Evolutionary conservation across 768 basidiomycete species (phyloP).

Genomic region (Saitozyma sp.): DNA sequence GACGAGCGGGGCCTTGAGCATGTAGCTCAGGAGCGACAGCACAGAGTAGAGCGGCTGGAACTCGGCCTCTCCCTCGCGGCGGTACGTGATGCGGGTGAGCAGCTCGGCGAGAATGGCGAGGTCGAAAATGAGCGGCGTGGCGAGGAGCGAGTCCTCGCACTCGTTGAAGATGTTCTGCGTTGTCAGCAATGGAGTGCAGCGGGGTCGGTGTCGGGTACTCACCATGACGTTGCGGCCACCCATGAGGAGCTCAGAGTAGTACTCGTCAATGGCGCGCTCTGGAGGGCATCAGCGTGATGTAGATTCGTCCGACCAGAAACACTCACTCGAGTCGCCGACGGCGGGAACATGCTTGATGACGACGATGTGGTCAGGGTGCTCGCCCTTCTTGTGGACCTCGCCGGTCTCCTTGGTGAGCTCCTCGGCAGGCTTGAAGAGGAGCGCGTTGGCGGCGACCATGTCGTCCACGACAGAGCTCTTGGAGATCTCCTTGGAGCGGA

Average conservation of each 20-base stretch:
- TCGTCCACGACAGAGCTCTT: conserved; percentile 95
- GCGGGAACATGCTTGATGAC: conserved; percentile 97
- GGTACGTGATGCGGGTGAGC: conserved; percentile 88
- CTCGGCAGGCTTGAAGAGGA: conserved; percentile 76
- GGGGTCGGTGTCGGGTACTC: background rate
- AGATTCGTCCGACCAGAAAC: background rate
- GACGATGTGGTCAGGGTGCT: conserved; percentile 95
- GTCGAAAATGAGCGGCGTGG: conserved; percentile 93
- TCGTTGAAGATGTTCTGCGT: conserved; percentile 71
- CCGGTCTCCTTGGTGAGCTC: conserved; percentile 58
- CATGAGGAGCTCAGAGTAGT: conserved; percentile 96
- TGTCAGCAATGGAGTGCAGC: background rate
- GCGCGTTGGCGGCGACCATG: conserved; percentile 88
- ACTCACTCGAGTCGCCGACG: conserved; percentile 79
- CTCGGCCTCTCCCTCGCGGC: conserved; percentile 58
- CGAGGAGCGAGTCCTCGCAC: conserved; percentile 96
- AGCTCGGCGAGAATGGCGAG: conserved; percentile 89
- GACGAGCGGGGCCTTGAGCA: conserved; percentile 97
- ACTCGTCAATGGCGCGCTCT: conserved; percentile 87
- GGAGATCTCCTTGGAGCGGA: conserved; percentile 97
- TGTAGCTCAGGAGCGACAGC: conserved; percentile 88
- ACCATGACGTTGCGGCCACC: conserved; percentile 88
- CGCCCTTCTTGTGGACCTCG: conserved; percentile 65
- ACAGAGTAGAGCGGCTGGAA: conserved; percentile 87
- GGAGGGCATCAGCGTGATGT: background rate